Conservation (phyloP, 768 basidiomycete species). For the Megacollybia marginata region DNA sequence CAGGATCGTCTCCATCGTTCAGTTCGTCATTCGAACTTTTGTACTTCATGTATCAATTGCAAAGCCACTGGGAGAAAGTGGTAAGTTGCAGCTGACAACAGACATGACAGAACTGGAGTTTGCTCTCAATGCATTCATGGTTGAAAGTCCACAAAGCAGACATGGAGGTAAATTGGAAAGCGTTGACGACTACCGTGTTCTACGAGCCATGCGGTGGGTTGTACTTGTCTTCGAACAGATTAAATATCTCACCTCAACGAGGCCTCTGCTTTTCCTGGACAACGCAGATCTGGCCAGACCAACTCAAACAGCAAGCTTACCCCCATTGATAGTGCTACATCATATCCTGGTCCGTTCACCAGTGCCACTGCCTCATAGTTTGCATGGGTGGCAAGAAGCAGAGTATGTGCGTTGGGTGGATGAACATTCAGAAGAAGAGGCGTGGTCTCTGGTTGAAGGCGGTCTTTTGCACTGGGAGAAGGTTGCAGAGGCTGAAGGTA, state of each 20-base stretch:
- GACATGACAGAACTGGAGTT: constrained; percentile 99
- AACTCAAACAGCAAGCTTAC: constrained; percentile 66
- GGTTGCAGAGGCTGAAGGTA: constrained; percentile 49
- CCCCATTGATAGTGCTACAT: constrained; percentile 83
- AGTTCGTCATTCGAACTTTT: constrained; percentile 78
- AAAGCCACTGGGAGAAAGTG: constrained; percentile 83
- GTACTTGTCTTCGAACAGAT: background rate
- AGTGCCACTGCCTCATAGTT: constrained; percentile 75
- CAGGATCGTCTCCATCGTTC: constrained; percentile 63
- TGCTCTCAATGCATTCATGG: constrained; percentile 73
- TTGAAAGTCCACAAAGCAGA: constrained; percentile 47
- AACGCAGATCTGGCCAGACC: constrained; percentile 60
- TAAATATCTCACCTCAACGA: constrained; percentile 20
- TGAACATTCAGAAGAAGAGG: constrained; percentile 79
- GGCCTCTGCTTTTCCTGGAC: constrained; percentile 86
- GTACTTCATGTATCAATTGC: constrained; percentile 92
- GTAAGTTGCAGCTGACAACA: constrained; percentile 88
- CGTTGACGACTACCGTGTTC: constrained; percentile 77
- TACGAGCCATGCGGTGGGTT: constrained; percentile 80
- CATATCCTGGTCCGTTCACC: constrained; percentile 88
- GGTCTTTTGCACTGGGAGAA: constrained; percentile 78
- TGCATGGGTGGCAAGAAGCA: constrained; percentile 91
- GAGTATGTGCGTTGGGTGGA: constrained; percentile 97
- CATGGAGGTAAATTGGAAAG: constrained; percentile 62
- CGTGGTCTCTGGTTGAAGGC: constrained; percentile 72